phyloP scores from a whole-genome alignment of 257 asterid genomes.

The Penstemon barbatus region DNA sequence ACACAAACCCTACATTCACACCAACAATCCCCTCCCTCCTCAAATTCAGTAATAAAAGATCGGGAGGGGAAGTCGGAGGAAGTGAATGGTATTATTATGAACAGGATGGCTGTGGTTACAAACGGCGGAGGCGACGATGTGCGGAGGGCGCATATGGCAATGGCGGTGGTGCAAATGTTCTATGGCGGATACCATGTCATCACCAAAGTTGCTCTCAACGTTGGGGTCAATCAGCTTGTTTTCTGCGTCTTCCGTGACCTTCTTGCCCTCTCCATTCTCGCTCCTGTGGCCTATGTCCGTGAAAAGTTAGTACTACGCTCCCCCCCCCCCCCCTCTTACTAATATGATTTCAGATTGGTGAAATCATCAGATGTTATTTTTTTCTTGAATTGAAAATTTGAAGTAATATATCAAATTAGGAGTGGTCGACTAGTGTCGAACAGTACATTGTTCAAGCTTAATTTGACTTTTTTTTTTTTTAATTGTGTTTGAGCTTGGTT shows the following conservation, averaged over 20 bases:
- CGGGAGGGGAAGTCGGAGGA: too few relatives aligned
- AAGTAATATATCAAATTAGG: too few relatives aligned
- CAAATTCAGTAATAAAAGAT: too few relatives aligned
- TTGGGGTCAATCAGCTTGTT: constrained; percentile 86
- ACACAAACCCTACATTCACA: too few relatives aligned
- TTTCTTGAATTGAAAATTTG: neutral
- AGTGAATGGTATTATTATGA: constrained; percentile 18
- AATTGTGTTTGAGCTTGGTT: too few relatives aligned
- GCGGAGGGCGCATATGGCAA: constrained; percentile 73
- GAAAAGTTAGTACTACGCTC: constrained; percentile 59
- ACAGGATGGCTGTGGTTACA: constrained; percentile 42
- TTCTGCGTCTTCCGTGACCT: constrained; percentile 84
- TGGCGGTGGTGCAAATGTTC: constrained; percentile 82
- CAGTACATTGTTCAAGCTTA: too few relatives aligned
- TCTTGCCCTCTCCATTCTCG: constrained; percentile 78
- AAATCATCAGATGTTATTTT: neutral
- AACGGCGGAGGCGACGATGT: constrained; percentile 63
- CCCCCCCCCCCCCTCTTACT: neutral
- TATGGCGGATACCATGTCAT: constrained; percentile 86
- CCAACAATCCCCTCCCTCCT: too few relatives aligned
- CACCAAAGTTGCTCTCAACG: constrained; percentile 90
- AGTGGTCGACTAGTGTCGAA: too few relatives aligned
- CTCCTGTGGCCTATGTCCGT: constrained; percentile 84
- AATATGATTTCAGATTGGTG: neutral
- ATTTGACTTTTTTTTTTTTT: too few relatives aligned